A percentile compares a stretch with the other conserved stretches of the same genome.
phyloP scores from a whole-genome alignment of 208 protist genomes.

The Zelonia costaricensis region DNA sequence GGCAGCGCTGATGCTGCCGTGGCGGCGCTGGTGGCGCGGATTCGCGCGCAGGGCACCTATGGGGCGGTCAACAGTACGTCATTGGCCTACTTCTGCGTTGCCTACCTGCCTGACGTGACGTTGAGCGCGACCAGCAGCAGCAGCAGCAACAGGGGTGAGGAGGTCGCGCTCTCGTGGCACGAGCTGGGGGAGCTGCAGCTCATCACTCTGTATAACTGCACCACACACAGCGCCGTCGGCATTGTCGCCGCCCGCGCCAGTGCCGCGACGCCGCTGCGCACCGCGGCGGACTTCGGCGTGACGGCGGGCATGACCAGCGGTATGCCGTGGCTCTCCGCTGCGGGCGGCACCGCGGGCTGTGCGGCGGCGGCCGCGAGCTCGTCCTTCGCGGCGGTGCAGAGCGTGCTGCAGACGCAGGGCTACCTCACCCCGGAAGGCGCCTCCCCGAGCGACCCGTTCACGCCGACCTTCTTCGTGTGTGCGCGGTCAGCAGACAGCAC shows the following conservation, averaged over 20 bases:
- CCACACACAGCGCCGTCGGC: background rate
- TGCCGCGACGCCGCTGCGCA: slow-evolving; percentile 5
- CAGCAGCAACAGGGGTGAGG: background rate
- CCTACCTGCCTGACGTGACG: background rate
- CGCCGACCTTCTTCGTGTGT: slow-evolving; percentile 29
- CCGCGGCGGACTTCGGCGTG: slow-evolving; percentile 2
- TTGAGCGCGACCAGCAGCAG: background rate
- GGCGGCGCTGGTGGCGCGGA: background rate
- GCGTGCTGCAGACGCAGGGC: slow-evolving; percentile 3
- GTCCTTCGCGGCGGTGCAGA: background rate
- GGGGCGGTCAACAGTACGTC: background rate
- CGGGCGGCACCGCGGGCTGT: background rate
- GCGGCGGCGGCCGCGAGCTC: background rate
- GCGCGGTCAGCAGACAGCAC: slow-evolving; percentile 27
- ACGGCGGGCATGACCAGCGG: slow-evolving; percentile 8
- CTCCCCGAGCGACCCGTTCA: background rate
- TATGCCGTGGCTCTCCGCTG: slow-evolving; percentile 22
- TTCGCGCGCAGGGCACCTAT: background rate
- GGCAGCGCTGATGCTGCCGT: background rate
- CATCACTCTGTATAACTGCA: slow-evolving; percentile 29
- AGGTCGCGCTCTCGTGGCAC: background rate
- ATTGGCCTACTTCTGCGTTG: slow-evolving; percentile 30
- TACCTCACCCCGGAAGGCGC: slow-evolving; percentile 12
- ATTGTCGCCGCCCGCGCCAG: background rate
- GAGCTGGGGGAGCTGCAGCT: slow-evolving; percentile 6